Evolutionary conservation across 2,329 filamentous ascomycete species (phyloP).

Genomic region (Pseudocercospora musae): DNA sequence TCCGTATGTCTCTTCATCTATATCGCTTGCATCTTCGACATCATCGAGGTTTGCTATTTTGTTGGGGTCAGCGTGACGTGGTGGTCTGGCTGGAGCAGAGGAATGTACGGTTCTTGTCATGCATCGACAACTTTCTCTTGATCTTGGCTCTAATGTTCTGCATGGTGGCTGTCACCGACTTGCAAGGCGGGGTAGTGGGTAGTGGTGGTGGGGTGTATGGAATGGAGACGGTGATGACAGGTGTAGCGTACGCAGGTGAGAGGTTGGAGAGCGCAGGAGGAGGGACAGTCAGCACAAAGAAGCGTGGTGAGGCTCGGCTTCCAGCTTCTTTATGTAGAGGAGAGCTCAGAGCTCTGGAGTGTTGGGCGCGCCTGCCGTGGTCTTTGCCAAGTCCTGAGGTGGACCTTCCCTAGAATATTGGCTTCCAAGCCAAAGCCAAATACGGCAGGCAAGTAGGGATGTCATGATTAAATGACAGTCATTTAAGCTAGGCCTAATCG

Average conservation of each 20-base stretch:
- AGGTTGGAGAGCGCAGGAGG: background rate
- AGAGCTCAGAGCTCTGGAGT: no score
- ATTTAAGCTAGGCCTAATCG: no score
- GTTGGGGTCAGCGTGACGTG: slow-evolving; percentile 4
- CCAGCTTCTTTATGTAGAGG: background rate
- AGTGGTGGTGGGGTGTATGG: background rate
- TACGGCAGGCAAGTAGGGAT: no score
- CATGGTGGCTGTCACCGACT: slow-evolving; percentile 26
- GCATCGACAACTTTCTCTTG: slow-evolving; percentile 37
- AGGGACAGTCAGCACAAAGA: background rate
- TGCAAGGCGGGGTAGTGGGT: slow-evolving; percentile 1
- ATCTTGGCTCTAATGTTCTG: slow-evolving; percentile 37
- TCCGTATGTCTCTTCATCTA: slow-evolving; percentile 39
- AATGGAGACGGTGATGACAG: background rate
- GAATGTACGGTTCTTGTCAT: slow-evolving; percentile 37
- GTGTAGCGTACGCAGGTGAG: background rate
- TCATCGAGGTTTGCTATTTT: slow-evolving; percentile 30
- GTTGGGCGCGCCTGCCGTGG: no score
- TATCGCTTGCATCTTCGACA: slow-evolving; percentile 32
- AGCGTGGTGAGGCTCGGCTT: background rate
- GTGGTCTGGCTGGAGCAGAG: background rate
- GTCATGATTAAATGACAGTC: no score
- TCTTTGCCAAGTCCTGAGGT: background rate
- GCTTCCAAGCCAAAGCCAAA: background rate
- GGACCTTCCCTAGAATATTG: background rate